phyloP scores from a whole-genome alignment of 768 basidiomycete genomes.

The Lyophyllum semitale region DNA sequence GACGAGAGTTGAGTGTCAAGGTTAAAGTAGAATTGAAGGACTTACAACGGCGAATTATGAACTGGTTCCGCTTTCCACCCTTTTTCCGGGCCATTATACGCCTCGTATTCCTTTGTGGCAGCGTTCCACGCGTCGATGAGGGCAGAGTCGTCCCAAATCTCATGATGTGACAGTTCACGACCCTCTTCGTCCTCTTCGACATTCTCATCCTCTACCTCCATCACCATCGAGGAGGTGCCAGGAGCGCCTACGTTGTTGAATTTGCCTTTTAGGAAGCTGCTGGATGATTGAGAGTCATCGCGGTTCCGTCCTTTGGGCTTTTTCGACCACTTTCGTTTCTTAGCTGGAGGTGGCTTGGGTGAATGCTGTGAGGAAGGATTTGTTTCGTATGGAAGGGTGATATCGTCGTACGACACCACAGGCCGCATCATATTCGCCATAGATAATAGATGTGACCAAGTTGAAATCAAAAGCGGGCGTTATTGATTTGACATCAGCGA shows the following conservation, averaged over 20 bases:
- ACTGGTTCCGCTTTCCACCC: constrained; percentile 72
- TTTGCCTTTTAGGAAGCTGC: neutral
- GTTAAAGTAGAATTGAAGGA: constrained; percentile 13
- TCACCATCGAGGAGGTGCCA: neutral
- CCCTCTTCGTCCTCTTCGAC: constrained; percentile 44
- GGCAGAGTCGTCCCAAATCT: constrained; percentile 87
- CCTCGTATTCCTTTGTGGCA: constrained; percentile 79
- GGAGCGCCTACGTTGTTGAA: constrained; percentile 19
- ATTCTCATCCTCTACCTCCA: constrained; percentile 24
- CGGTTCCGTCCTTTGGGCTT: constrained; percentile 28
- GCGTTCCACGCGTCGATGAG: constrained; percentile 85
- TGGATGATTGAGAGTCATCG: constrained; percentile 37
- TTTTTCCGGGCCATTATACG: constrained; percentile 67
- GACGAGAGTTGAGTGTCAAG: neutral
- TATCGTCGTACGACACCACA: constrained; percentile 66
- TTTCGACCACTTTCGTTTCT: constrained; percentile 57
- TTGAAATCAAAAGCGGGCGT: too few species aligned
- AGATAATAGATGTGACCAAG: too few species aligned
- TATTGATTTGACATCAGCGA: too few species aligned
- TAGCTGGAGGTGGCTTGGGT: constrained; percentile 40
- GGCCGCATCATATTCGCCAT: constrained; percentile 30
- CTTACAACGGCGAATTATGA: constrained; percentile 75
- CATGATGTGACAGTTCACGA: constrained; percentile 65
- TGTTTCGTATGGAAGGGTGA: constrained; percentile 44
- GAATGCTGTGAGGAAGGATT: constrained; percentile 19